Base-by-base conservation (phyloP, 169 alveolate species). In the Plasmodium inui region DNA sequence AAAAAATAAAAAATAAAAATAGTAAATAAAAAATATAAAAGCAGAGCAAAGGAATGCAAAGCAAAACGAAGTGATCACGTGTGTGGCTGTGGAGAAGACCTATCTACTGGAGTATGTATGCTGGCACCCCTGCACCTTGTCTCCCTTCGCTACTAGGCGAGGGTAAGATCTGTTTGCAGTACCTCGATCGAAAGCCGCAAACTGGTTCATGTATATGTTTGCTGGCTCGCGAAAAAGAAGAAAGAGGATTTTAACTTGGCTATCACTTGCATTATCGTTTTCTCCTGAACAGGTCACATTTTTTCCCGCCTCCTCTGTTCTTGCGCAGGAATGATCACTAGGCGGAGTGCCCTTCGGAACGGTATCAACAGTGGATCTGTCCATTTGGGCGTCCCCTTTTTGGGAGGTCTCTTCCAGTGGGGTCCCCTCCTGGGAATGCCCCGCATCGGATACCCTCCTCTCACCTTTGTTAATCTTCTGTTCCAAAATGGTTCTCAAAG, bases 161-260 rank as follows among this genome's bases (percentile, higher is more conserved):
- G 26, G 19, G 39, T 17, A 55, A 55, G 41, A 46, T 9, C 17
- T 26, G 17, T 9, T 28, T 39, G 28, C 14, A 14, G 74, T n/a
- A 88, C 94, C 84, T 79, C 79, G 88, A 22, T 88, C 89, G 30
- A 88, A 37, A 4, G 22, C 30, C 44, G 82, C 50, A 46, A 88
- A 88, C 34, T 88, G 88, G 41, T 88, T 88, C 94, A 88, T 88
- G 32, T 57, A 88, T 78, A 88, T 88, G 30, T 57, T 22, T 9
- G 94, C 83, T 14, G 94, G 94, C 19, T 88, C 94, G n/a, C 82
- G 86, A 30, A 88, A 88, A 73, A 57, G 70, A 4, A 88, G 76
- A 88, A 44, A 88, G 28, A 88, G 19, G 22, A 80, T 41, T 79
- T 88, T 88, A 41, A 88, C 50, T 55, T 88, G 83, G 44, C 82